Evolutionary conservation across 805 yeast genomes (phyloP).

Genomic region (Candida arabinofermentans): DNA sequence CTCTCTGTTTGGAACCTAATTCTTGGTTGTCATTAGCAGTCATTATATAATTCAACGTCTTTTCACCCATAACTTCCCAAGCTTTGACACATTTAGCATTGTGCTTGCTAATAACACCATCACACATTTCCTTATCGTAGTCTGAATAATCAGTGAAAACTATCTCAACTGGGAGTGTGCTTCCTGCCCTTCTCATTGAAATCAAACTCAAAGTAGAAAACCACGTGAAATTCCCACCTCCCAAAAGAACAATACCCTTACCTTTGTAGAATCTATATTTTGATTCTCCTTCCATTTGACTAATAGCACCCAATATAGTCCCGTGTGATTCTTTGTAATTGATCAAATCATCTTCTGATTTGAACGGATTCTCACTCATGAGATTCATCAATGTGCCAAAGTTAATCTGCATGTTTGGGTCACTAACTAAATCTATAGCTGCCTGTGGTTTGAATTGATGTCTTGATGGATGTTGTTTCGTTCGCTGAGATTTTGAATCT

Average conservation of each 20-base stretch:
- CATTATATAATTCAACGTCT: constrained; percentile 4
- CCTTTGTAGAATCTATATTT: constrained; percentile 11
- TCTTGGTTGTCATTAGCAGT: background rate
- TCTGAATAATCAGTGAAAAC: constrained; percentile 32
- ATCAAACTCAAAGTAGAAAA: constrained; percentile 32
- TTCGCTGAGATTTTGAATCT: background rate
- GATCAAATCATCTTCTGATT: background rate
- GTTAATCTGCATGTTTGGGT: background rate
- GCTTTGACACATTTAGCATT: constrained; percentile 37
- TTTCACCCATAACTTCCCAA: constrained; percentile 31
- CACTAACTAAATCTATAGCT: background rate
- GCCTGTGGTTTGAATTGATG: background rate
- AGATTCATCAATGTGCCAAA: background rate
- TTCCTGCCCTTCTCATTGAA: constrained; percentile 36
- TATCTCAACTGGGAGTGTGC: constrained; percentile 35
- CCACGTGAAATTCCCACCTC: constrained; percentile 34
- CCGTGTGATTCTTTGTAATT: background rate
- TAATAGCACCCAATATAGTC: background rate
- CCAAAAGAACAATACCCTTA: constrained; percentile 30
- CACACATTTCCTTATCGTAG: constrained; percentile 35
- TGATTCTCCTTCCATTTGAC: background rate
- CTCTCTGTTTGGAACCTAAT: constrained; percentile 2
- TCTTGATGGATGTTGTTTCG: background rate
- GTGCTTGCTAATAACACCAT: constrained; percentile 30
- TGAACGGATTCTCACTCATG: background rate